Base-by-base conservation (phyloP, 495 filamentous ascomycete genomes). In the Choiromyces venosus region DNA sequence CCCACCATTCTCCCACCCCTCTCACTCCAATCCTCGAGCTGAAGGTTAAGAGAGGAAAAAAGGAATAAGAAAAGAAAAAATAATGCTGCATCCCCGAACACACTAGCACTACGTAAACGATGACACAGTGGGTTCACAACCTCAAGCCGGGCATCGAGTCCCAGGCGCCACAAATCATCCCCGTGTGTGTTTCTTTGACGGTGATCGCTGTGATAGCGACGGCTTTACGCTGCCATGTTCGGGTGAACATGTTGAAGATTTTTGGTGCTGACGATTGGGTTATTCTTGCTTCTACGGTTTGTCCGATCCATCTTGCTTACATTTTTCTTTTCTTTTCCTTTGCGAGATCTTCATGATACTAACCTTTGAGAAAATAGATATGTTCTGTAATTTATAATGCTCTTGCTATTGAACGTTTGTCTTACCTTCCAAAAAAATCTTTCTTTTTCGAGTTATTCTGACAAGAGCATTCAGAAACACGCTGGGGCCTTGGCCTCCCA, bases 241-340 rank as follows among this genome's bases (percentile, higher is more conserved):
- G 85, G 16, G 71, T 78, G 9, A 71, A 76, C 21, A 78, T 83
- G 36, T 74, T 83, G 21, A 78, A 83, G 73, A 83, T 81, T 66
- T 76, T 85, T 74, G 85, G 83, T 1, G 74, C 83, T 9, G 84
- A 86, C 65, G 85, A 86, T 74, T 86, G 83, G 79, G 83, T 86
- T 71, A 86, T 85, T 73, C 76, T 85, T 40, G 74, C 81, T 65
- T 83, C 84, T 19, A 82, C 83, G 81, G 84, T 86, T 69, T 76
- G 83, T 65, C 36, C 7, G 67, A 12, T 7, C 25, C 37, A n/a
- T 35, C 65, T 12, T 10, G 7, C 7, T 38, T 1, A 52, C 36
- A 36, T 18, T 72, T 29, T 12, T 18, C 71, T 29, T 12, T 21
- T 12, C 9, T 10, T 21, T 29, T 18, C 36, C 37, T n/a, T n/a